Evolutionary conservation across 495 filamentous ascomycete species (phyloP).

Genomic region (Lasiosphaeris hirsuta): DNA sequence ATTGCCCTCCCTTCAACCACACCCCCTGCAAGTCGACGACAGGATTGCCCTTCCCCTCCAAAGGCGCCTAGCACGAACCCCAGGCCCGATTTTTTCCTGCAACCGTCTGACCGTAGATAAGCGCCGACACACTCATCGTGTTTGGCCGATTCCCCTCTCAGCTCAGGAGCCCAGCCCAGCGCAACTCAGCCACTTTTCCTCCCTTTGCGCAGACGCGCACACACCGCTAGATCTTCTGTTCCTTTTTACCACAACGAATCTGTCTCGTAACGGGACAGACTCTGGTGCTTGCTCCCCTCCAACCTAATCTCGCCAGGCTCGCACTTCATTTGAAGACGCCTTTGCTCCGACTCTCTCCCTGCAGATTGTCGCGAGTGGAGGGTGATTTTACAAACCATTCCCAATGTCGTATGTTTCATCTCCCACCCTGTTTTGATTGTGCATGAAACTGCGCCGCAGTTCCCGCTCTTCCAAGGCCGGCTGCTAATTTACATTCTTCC

Average conservation of each 20-base stretch:
- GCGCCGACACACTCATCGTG: slow-evolving; percentile 6
- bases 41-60: not conserved
- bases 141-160: slow-evolving; percentile 2
- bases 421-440: not conserved
- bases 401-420: slow-evolving; percentile 48
- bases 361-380: slow-evolving; percentile 41
- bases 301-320: not conserved
- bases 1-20: not conserved
- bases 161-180: slow-evolving; percentile 9
- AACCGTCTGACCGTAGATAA: slow-evolving; percentile 9
- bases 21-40: not conserved
- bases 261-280: slow-evolving; percentile 14
- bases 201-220: not conserved
- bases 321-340: slow-evolving; percentile 13
- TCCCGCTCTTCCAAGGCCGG: slow-evolving; percentile 5
- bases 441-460: slow-evolving; percentile 22
- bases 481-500: slow-evolving; percentile 2
- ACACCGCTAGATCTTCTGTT: slow-evolving; percentile 19
- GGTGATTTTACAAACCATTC: slow-evolving; percentile 34
- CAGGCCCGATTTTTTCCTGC: too few species aligned
- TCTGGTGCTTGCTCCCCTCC: not conserved
- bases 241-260: not conserved
- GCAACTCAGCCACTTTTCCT: slow-evolving; percentile 9
- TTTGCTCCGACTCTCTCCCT: slow-evolving; percentile 38
- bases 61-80: too few species aligned